Conservation (phyloP, 2,329 filamentous ascomycete species). For the Claviceps spartinae region DNA sequence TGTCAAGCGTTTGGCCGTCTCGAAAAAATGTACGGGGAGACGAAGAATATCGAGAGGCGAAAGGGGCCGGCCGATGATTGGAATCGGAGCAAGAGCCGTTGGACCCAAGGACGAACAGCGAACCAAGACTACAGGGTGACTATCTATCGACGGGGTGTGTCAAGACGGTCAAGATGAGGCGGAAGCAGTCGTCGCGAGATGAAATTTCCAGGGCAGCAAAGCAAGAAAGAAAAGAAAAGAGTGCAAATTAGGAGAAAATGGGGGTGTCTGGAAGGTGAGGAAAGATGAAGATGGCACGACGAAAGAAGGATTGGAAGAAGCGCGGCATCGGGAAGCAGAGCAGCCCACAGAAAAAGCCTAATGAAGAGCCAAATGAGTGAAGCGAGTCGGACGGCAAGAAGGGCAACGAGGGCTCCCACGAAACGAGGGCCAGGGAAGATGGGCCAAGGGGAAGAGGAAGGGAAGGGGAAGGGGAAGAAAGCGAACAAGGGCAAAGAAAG, state of each 20-base stretch:
- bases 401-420: background rate
- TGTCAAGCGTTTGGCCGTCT: no score
- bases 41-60: slow-evolving; percentile 2
- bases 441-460: background rate
- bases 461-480: background rate
- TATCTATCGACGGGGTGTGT: background rate
- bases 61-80: slow-evolving; percentile 5
- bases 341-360: slow-evolving; percentile 10
- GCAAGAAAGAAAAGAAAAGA: slow-evolving; percentile 19
- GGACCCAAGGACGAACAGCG: background rate
- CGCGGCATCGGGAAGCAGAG: slow-evolving; percentile 17
- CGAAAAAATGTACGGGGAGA: background rate
- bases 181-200: background rate
- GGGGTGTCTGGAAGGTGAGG: slow-evolving; percentile 19
- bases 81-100: slow-evolving; percentile 4
- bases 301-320: slow-evolving; percentile 14
- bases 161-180: background rate
- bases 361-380: slow-evolving; percentile 9
- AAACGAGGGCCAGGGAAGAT: no score
- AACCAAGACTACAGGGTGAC: background rate
- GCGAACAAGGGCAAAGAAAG: slow-evolving; percentile 4
- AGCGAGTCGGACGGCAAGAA: slow-evolving; percentile 10
- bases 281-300: slow-evolving; percentile 10
- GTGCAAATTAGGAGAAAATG: slow-evolving; percentile 19
- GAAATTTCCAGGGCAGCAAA: slow-evolving; percentile 6